Base-by-base conservation (phyloP, 129 eudicot genomes). In the Apium graveolens region DNA sequence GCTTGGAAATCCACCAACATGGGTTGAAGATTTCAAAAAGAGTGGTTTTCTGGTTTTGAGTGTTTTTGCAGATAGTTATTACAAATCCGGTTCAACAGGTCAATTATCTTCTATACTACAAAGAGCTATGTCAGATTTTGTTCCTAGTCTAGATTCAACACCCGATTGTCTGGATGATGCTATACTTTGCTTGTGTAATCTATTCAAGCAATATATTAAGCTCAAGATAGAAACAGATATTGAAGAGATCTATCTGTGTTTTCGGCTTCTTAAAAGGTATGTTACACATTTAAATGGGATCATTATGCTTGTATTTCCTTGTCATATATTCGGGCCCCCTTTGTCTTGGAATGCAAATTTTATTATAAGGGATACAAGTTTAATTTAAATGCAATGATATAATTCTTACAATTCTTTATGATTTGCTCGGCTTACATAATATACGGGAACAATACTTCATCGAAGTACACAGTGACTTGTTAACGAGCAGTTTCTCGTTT, bases 1-100 rank as follows among this genome's bases (percentile, higher is more conserved):
- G 98, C 81, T 53, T 12, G 98, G 98, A 81, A 83, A 77, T 85
- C 96, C 98, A 79, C 98, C 98, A 7, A 76, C 69, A 46, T 91
- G 97, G 98, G 91, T 94, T 73, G 83, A 78, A 65, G 84, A 80
- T n/a, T 94, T 89, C 79, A 78, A 85, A 82, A 79, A 24, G 27
- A 85, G 89, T 83, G 83, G 63, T 78, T 80, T 80, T 46, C 49
- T 39, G 79, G 72, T 88, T 76, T 83, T 87, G 78, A 86, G 79
- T 44, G 68, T 39, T 51, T 78, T 94, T 70, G 89, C 96, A 46
- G 82, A 81, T 68, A 84, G 53, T 14, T 86, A 88, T 84, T 65
- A 75, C 29, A 82, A 65, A 84, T 78, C 86, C n/a, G 84, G 89
- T 63, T 71, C 86, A 24, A 73, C 77, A 24, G 42, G 83, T 26